Evolutionary conservation across 768 basidiomycete species (phyloP).

Genomic region (Macrolepiota albuminosa): DNA sequence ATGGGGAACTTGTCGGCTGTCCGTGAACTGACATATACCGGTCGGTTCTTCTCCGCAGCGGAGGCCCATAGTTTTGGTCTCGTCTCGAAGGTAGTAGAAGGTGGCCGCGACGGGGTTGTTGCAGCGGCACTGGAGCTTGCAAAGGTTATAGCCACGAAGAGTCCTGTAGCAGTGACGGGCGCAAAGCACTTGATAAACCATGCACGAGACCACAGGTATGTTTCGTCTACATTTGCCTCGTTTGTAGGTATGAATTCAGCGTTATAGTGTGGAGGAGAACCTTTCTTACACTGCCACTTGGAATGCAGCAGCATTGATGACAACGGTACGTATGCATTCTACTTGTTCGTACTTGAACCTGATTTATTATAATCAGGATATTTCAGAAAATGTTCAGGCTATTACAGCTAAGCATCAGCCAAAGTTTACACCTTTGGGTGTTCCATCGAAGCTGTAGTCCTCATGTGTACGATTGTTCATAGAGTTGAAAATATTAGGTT

Average conservation of each 20-base stretch:
- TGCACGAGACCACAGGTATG: conserved; percentile 73
- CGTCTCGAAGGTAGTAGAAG: conserved; percentile 65
- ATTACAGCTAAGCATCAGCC: conserved; percentile 26
- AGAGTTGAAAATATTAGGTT: not conserved
- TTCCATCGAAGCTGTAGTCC: conserved; percentile 17
- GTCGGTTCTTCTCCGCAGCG: conserved; percentile 57
- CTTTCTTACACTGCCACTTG: conserved; percentile 40
- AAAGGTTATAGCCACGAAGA: conserved; percentile 62
- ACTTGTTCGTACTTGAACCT: not conserved
- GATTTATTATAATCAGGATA: conserved; percentile 27
- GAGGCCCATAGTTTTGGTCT: conserved; percentile 72
- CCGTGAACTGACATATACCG: conserved; percentile 75
- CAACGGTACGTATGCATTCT: conserved; percentile 24
- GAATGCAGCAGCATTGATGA: conserved; percentile 39
- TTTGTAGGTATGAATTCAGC: not conserved
- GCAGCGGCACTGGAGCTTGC: conserved; percentile 64
- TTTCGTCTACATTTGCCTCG: not conserved
- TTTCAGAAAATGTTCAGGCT: conserved; percentile 29
- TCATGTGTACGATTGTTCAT: not conserved
- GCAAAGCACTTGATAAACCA: conserved; percentile 79
- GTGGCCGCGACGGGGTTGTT: conserved; percentile 63
- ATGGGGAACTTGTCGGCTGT: conserved; percentile 69
- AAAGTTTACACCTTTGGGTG: conserved; percentile 22
- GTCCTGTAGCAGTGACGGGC: conserved; percentile 71
- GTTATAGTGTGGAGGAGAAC: conserved; percentile 33